Evolutionary conservation across 192 early-diverging fungal genomes (phyloP), one percentile per base, ranked within the genome.

Genomic region (Dispira simplex): DNA sequence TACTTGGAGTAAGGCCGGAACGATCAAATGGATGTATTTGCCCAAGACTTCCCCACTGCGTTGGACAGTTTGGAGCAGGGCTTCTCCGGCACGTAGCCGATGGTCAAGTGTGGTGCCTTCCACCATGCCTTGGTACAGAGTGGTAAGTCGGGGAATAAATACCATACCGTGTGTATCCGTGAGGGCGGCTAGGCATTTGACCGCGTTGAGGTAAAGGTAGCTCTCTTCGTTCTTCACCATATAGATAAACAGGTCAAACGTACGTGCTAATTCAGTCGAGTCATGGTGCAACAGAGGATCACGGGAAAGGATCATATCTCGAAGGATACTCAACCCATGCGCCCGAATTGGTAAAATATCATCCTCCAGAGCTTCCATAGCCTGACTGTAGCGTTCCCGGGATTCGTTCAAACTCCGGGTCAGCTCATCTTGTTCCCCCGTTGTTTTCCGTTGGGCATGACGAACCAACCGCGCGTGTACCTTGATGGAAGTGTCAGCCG

Each of bases 131-230:
- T 68, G 59, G 71, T 98, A 98, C 57, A 90, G 80, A 11, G 46
- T 47, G 20, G 84, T 76, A 23, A 98, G 77, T 56, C 78, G 79
- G 26, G 67, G 66, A 49, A 98, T 77, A 57, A 88, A 87, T 46
- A 70, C 67, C 43, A 77, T 68, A 14, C 90, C 89, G 63, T 92
- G 83, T 18, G 79, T 75, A 66, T 98, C 95, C 0, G 90, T 86
- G 26, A 95, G 68, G 0, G 92, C 78, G 6, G 88, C 76, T 11
- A 94, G 75, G 2, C 92, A 90, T 62, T 89, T 88, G 62, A 98
- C 80, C 10, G 93, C 91, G 72, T 95, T 95, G 43, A 98, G 78
- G 64, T 98, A 92, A 39, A 95, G 84, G 68, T 89, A 97, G 67
- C 90, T 90, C 59, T 98, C 95, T 11, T 83, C 78, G 51, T 90